Conservation (phyloP, 176 grass and related monocot species). For the Zoysia japonica region DNA sequence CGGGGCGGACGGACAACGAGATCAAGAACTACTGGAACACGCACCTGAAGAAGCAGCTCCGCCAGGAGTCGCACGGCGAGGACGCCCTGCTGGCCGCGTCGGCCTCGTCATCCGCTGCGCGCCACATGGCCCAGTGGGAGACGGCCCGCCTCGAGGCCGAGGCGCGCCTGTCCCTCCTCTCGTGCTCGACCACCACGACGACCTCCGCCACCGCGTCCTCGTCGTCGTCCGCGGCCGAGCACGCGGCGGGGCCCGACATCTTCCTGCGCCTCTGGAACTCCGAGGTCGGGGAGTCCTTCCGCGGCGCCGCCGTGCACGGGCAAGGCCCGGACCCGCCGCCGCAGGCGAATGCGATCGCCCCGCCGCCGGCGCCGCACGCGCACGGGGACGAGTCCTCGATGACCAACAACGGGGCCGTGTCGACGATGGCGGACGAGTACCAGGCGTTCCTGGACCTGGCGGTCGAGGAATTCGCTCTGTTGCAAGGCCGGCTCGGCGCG, state of each 20-base stretch:
- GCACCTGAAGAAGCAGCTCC: constrained; percentile 88
- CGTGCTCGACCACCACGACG: constrained; percentile 36
- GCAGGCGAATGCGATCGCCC: neutral
- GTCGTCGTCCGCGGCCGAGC: constrained; percentile 29
- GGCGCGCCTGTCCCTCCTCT: constrained; percentile 77
- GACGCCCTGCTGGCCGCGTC: neutral
- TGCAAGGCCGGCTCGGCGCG: constrained; percentile 47
- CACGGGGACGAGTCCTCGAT: constrained; percentile 58
- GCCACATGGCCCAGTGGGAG: constrained; percentile 96
- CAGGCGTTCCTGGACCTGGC: constrained; percentile 69
- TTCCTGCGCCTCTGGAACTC: constrained; percentile 96
- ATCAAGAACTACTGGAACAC: constrained; percentile 99
- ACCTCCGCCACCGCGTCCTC: constrained; percentile 41
- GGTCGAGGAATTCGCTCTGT: constrained; percentile 63
- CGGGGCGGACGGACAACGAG: constrained; percentile 88
- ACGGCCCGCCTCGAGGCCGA: constrained; percentile 81
- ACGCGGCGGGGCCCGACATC: constrained; percentile 51
- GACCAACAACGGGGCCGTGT: constrained; percentile 17
- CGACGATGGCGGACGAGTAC: constrained; percentile 63
- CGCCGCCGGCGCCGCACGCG: neutral
- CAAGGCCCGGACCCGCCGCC: neutral
- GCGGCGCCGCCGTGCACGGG: constrained; percentile 11
- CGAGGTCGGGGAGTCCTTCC: constrained; percentile 79
- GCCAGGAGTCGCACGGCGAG: constrained; percentile 44
- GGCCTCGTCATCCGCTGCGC: constrained; percentile 41